Evolutionary conservation across 1,284 basidiomycete genomes (phyloP), one percentile per base, ranked within the genome.

Genomic region (Mycosarcoma mackinlayi): DNA sequence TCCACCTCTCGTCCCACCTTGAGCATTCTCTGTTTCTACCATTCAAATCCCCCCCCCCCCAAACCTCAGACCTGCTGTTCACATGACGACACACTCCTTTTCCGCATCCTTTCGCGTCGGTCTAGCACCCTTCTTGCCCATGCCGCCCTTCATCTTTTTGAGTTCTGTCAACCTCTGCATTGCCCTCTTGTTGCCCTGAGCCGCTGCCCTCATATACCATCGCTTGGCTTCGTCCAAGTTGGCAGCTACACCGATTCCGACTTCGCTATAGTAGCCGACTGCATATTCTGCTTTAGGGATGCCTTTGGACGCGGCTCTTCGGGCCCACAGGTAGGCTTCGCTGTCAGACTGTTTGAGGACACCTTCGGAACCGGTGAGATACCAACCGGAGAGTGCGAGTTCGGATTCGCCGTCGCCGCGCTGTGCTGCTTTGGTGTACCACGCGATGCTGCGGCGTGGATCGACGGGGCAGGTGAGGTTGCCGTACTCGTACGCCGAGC

Each of bases 401-500:
- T 98, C 96, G 3, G 93, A 93, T 83, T 98, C 94, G 1, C 92
- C 86, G 82, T 95, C 91, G 6, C 93, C 94, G 83, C 94, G 93
- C 84, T 95, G 93, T 18, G 95, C 94, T 9, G 96, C 95, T 79
- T 92, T 93, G 23, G 95, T 98, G 83, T 98, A 98, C 95, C 96
- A 99, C 4, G 92, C 94, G 75, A 99, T 98, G 45, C 91, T 93
- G 57, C 92, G 87, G 51, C 90, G 88, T 8, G 96, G 93, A 83
- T 98, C 95, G 45, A 97, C 90, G 1, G 92, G 91, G 82, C 94
- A 98, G 8, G 89, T 89, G 46, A 98, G 84, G 9, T 87, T 85
- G 23, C 96, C 96, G 80, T 94, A 97, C 84, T 98, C 96, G 84
- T 92, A 96, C 79, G 92, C 94, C 64, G 91, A 89, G 3, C 95